These are phyloP conservation scores for Amanita molliuscula DNA, from an alignment of 768 basidiomycete species.

Conservation along the genomic window DNA sequence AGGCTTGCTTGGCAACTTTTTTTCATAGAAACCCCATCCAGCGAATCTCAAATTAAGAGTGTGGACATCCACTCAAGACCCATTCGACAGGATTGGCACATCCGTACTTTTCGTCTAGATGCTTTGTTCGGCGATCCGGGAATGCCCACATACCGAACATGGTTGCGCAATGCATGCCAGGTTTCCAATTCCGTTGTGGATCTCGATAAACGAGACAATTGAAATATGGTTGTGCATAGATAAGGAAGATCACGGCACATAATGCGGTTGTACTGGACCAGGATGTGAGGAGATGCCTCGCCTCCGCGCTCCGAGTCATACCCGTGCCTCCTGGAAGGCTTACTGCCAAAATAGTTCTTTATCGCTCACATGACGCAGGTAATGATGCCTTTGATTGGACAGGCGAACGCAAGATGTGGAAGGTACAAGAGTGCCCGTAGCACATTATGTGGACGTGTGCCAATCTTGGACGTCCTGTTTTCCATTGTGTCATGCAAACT, in stretches of 20 bases:
- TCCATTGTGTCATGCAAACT: constrained; percentile 16
- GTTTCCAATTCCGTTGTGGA: constrained; percentile 4
- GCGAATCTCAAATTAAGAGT: neutral
- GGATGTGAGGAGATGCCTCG: neutral
- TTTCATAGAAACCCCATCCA: neutral
- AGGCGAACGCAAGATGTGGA: constrained; percentile 1
- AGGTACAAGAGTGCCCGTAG: neutral
- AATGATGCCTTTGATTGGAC: neutral
- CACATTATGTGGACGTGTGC: too few species aligned
- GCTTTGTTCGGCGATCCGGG: neutral
- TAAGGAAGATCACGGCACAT: neutral
- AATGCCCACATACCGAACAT: neutral
- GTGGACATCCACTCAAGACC: neutral
- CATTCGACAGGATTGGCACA: neutral
- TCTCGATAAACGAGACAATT: constrained; percentile 2
- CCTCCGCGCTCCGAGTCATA: neutral
- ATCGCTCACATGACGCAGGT: neutral
- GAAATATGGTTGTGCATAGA: neutral
- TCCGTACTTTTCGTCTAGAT: neutral
- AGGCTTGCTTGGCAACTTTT: neutral
- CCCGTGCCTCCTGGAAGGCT: neutral
- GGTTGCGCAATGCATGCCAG: neutral
- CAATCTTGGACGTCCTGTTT: too few species aligned
- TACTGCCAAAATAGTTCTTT: neutral
- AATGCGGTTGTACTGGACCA: neutral